Percentiles rank a stretch among this genome's conserved stretches.
Evolutionary conservation across 306 rosid genomes (phyloP).

Genomic region (Corylus americana): DNA sequence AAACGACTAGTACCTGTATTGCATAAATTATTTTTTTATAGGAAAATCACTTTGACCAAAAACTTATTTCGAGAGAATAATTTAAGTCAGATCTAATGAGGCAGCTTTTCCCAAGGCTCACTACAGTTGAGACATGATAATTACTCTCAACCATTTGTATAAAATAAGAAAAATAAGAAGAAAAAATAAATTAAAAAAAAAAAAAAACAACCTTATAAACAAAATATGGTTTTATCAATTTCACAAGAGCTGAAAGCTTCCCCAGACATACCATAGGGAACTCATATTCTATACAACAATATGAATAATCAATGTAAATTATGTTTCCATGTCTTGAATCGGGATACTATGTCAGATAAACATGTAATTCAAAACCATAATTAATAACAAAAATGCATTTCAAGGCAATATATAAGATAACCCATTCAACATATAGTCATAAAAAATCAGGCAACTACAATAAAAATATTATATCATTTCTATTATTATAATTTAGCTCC

Average conservation of each 20-base stretch:
- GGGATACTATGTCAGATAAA: too few relatives aligned
- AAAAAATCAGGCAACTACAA: not conserved
- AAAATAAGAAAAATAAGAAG: not conserved
- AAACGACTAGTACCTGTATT: not conserved
- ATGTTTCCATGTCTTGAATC: too few relatives aligned
- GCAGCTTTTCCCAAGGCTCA: not conserved
- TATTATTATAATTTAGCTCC: not conserved
- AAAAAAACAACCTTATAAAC: not conserved
- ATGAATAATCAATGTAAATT: too few relatives aligned
- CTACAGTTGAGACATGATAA: not conserved
- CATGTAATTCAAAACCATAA: too few relatives aligned
- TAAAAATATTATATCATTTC: not conserved
- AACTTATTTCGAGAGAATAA: not conserved
- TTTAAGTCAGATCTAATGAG: not conserved
- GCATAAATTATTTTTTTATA: not conserved
- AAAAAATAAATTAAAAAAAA: not conserved
- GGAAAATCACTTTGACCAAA: conserved; percentile 3
- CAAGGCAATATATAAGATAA: not conserved
- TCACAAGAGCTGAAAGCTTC: too few relatives aligned
- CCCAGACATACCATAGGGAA: too few relatives aligned
- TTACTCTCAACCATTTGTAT: not conserved
- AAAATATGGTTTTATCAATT: not conserved
- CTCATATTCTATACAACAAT: too few relatives aligned
- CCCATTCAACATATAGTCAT: conserved; percentile 15
- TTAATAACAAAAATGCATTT: not conserved